Conservation (phyloP, 495 filamentous ascomycete species). For the Penicillium chermesinum region DNA sequence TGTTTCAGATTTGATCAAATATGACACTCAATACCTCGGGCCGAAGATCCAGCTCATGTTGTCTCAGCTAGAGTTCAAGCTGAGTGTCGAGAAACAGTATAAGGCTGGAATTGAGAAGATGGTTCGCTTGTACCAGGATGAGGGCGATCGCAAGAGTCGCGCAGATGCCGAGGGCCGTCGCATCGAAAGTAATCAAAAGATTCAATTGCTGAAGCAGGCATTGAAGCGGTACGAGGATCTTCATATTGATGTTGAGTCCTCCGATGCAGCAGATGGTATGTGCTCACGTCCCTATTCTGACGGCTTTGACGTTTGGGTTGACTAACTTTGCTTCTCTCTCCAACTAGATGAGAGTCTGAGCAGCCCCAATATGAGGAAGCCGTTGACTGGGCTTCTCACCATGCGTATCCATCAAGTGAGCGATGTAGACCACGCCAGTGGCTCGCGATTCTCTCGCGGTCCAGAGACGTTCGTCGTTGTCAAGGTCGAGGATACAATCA, state of each 20-base stretch:
- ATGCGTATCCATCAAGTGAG: slow-evolving; percentile 83
- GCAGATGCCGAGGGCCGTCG: slow-evolving; percentile 83
- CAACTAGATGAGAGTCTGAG: slow-evolving; percentile 99
- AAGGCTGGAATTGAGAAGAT: slow-evolving; percentile 99
- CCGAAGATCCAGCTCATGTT: slow-evolving; percentile 99
- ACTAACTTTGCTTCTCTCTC: slow-evolving; percentile 13
- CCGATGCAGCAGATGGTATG: slow-evolving; percentile 81
- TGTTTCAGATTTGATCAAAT: slow-evolving; percentile 89
- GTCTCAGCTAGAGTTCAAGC: slow-evolving; percentile 96
- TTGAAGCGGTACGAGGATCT: slow-evolving; percentile 96
- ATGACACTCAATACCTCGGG: slow-evolving; percentile 90
- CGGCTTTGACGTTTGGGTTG: not conserved
- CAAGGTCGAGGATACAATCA: slow-evolving; percentile 91
- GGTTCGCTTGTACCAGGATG: slow-evolving; percentile 94
- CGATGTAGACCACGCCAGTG: slow-evolving; percentile 91
- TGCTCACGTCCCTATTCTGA: not conserved
- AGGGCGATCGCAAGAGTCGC: slow-evolving; percentile 94
- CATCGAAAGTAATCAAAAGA: slow-evolving; percentile 96
- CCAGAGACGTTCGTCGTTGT: slow-evolving; percentile 93
- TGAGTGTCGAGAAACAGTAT: slow-evolving; percentile 98
- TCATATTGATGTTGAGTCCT: slow-evolving; percentile 85
- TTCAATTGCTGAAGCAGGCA: slow-evolving; percentile 90
- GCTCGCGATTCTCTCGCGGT: slow-evolving; percentile 77
- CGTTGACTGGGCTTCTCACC: slow-evolving; percentile 80
- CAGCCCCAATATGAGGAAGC: slow-evolving; percentile 88